Conservation (phyloP, 306 rosid species). For the Medicago arabica region DNA sequence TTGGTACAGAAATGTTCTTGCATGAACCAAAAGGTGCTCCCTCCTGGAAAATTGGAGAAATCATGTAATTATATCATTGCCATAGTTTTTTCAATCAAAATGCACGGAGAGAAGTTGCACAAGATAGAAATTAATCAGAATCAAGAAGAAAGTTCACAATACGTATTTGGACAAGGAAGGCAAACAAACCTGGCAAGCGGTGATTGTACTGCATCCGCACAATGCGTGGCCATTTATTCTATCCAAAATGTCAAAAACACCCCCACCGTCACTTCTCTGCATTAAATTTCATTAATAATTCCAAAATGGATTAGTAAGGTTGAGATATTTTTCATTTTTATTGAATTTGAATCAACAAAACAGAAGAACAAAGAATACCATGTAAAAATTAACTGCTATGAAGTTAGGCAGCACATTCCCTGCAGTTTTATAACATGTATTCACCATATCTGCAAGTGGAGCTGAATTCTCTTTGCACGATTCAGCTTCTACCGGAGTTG, state of each 20-base stretch:
- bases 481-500: slow-evolving; percentile 86
- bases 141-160: slow-evolving; percentile 29
- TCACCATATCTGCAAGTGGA: slow-evolving; percentile 78
- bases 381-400: slow-evolving; percentile 90
- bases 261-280: slow-evolving; percentile 99
- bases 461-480: slow-evolving; percentile 94
- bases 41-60: slow-evolving; percentile 59
- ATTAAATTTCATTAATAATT: slow-evolving; percentile 46
- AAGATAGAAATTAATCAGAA: background rate
- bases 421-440: slow-evolving; percentile 88
- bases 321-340: slow-evolving; percentile 9
- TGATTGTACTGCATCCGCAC: slow-evolving; percentile 82
- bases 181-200: slow-evolving; percentile 84
- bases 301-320: slow-evolving; percentile 27
- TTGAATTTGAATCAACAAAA: slow-evolving; percentile 13
- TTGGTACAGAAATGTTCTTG: slow-evolving; percentile 72
- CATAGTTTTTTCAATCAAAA: too few relatives aligned
- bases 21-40: slow-evolving; percentile 89
- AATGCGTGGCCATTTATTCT: slow-evolving; percentile 74
- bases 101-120: too few relatives aligned
- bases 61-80: background rate
- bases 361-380: slow-evolving; percentile 60
- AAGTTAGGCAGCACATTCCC: slow-evolving; percentile 83
- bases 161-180: slow-evolving; percentile 36
- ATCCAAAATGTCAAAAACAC: slow-evolving; percentile 82